Evolutionary conservation across 2,329 filamentous ascomycete genomes (phyloP).

Genomic region (Colletotrichum higginsianum): DNA sequence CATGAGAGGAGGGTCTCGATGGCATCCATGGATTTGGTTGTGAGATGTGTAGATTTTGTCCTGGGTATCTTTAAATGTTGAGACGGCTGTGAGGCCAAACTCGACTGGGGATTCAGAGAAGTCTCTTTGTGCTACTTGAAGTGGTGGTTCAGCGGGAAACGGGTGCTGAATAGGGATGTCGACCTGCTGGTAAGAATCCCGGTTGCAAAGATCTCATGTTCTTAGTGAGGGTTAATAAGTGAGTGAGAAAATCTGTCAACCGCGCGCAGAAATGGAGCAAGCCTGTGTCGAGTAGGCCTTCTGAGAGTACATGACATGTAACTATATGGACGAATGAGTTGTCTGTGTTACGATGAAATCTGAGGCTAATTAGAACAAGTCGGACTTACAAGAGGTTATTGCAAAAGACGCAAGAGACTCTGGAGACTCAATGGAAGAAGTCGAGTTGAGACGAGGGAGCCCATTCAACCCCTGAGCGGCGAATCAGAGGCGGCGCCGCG

Average conservation of each 20-base stretch:
- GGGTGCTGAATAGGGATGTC: background rate
- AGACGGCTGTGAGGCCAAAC: background rate
- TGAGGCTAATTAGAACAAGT: background rate
- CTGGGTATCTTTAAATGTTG: background rate
- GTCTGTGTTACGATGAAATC: background rate
- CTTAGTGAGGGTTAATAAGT: background rate
- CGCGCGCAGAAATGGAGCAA: background rate
- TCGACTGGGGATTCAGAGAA: too few species aligned
- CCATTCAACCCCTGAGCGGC: background rate
- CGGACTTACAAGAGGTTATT: background rate
- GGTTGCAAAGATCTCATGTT: background rate
- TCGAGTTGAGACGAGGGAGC: constrained; percentile 7
- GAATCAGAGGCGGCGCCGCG: constrained; percentile 10
- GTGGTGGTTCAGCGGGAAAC: background rate
- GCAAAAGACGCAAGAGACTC: background rate
- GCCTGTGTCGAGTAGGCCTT: background rate
- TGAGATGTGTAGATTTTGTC: background rate
- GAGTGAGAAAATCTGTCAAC: background rate
- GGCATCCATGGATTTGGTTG: constrained; percentile 32
- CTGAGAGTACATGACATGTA: background rate
- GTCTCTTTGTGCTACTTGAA: too few species aligned
- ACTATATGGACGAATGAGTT: background rate
- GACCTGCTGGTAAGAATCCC: background rate
- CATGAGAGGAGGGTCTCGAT: constrained; percentile 74
- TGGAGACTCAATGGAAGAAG: background rate